Base-by-base conservation (phyloP, 345 rosid species). In the Passiflora organensis region DNA sequence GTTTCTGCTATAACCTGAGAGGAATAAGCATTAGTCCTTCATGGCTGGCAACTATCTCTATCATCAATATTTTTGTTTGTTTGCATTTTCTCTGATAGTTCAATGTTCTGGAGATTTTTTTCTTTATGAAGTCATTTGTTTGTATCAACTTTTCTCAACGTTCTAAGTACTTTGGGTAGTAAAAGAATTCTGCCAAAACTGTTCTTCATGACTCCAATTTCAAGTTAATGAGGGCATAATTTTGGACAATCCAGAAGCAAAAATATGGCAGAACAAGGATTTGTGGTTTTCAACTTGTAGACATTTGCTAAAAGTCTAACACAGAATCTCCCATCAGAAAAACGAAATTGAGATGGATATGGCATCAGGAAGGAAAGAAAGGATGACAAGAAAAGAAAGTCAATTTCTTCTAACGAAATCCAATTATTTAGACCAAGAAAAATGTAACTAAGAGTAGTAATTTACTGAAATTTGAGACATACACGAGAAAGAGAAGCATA, bases 401-500 rank as follows among this genome's bases (percentile, higher is more conserved):
- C 24, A 4, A 16, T 19, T 23, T 9, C 36, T 4, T 51, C 57
- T 28, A 17, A 41, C n/a, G n/a, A 20, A 51, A 36, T 17, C 8
- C 8, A 0, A 48, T 16, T n/a, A 11, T 18, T 2, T n/a, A 13
- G 41, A 39, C 4, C n/a, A n/a, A n/a, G n/a, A 12, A 21, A 10
- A 25, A 14, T 49, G 6, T 28, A 28, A 28, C 34, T 28, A 28
- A 28, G 8, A 28, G 34, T 28, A 2, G n/a, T 28, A 28, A 8
- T 3, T 28, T 2, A 28, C 34, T 8, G 8, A 28, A 28, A 28
- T 28, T 28, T 28, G 5, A 28, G 34, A 2, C 34, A 28, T 28
- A 28, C 8, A 8, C 34, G n/a, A n/a, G n/a, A 21, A 52, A 58
- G 56, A 64, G 51, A 65, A 60, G 52, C 59, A 41, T 76, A 87